phyloP scores from a whole-genome alignment of 352 stramenopile genomes.

The Pythium chondricola region DNA sequence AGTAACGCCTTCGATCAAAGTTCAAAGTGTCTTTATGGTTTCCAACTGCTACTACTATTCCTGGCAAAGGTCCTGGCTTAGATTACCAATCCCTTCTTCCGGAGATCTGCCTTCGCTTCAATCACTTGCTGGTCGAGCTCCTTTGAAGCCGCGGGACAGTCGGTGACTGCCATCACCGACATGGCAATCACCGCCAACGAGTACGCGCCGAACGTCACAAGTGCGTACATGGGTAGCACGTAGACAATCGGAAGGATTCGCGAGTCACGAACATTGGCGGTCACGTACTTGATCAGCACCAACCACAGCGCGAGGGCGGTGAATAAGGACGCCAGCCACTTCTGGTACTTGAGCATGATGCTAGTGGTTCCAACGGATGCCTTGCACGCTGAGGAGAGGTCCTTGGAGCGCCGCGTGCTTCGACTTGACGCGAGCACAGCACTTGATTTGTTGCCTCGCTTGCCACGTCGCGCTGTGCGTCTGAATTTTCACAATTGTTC shows the following conservation, averaged over 20 bases:
- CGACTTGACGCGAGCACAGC: too few species aligned
- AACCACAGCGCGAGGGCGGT: constrained; percentile 48
- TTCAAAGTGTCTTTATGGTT: too few species aligned
- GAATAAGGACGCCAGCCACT: constrained; percentile 48
- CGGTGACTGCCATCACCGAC: constrained; percentile 62
- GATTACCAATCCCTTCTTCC: constrained; percentile 46
- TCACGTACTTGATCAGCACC: constrained; percentile 37
- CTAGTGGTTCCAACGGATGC: neutral
- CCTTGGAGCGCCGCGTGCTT: too few species aligned
- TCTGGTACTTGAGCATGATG: constrained; percentile 76
- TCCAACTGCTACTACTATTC: too few species aligned
- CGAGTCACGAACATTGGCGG: constrained; percentile 22
- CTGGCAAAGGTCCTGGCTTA: constrained; percentile 13
- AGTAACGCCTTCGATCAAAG: too few species aligned
- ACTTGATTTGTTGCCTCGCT: too few species aligned
- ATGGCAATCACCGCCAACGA: constrained; percentile 59
- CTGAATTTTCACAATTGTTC: too few species aligned
- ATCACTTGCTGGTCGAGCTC: constrained; percentile 63
- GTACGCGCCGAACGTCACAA: constrained; percentile 69
- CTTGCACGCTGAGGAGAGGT: neutral
- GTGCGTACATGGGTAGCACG: constrained; percentile 56
- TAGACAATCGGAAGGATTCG: constrained; percentile 45
- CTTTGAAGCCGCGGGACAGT: constrained; percentile 60
- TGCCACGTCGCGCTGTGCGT: too few species aligned
- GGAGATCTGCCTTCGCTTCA: constrained; percentile 56